These are phyloP conservation scores for Wakefieldia striispora DNA, from an alignment of 768 basidiomycete genomes.

Conservation along the genomic window DNA sequence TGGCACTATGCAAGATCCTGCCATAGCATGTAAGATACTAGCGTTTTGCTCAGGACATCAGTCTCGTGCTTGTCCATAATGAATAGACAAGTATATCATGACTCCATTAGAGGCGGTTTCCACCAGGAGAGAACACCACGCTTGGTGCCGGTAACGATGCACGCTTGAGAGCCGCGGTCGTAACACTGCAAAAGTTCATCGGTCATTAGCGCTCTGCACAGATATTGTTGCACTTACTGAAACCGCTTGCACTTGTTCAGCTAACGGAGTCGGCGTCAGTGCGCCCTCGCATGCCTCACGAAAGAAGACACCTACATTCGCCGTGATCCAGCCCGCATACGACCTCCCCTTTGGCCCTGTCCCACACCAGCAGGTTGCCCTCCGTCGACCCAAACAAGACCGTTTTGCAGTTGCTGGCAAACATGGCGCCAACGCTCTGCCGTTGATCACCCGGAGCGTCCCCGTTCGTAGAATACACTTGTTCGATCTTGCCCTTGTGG, in stretches of 20 bases:
- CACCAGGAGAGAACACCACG: constrained; percentile 58
- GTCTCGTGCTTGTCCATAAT: neutral
- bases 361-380: constrained; percentile 61
- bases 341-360: constrained; percentile 49
- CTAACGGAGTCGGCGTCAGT: constrained; percentile 20
- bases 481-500: constrained; percentile 51
- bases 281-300: neutral
- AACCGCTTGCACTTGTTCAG: constrained; percentile 33
- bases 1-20: constrained; percentile 32
- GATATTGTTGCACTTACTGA: constrained; percentile 27
- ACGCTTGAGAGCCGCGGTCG: constrained; percentile 39
- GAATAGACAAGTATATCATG: constrained; percentile 26
- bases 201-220: constrained; percentile 18
- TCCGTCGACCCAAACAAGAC: constrained; percentile 58
- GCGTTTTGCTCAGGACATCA: constrained; percentile 11
- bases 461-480: constrained; percentile 46
- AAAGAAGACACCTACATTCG: constrained; percentile 43
- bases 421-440: constrained; percentile 47
- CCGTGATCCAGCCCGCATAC: constrained; percentile 62
- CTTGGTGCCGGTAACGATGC: constrained; percentile 57
- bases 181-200: constrained; percentile 36
- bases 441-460: constrained; percentile 30
- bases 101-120: constrained; percentile 33
- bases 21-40: constrained; percentile 10
- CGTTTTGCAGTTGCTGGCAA: constrained; percentile 49